phyloP scores from a whole-genome alignment of 371 early-diverging fungal species.

The Mucor circinelloides region DNA sequence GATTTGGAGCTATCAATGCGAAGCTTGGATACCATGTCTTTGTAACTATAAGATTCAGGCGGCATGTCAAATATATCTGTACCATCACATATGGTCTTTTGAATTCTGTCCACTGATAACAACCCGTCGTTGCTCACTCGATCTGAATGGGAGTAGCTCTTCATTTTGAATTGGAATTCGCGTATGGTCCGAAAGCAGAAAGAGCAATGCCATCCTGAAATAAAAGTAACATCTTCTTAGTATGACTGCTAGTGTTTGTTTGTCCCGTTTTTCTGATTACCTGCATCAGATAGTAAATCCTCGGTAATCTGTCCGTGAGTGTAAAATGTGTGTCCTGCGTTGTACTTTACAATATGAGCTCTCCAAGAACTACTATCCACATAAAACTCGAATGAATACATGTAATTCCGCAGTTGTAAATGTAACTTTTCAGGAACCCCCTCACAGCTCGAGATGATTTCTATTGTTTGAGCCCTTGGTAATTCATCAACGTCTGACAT shows the following conservation, averaged over 20 bases:
- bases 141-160: conserved; percentile 43
- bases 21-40: conserved; percentile 47
- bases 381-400: conserved; percentile 61
- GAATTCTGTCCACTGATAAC: conserved; percentile 16
- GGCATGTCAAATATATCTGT: conserved; percentile 53
- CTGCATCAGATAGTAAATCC: conserved; percentile 53
- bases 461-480: conserved; percentile 21
- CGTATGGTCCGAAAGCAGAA: conserved; percentile 45
- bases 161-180: conserved; percentile 54
- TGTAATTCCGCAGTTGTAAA: conserved; percentile 50
- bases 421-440: conserved; percentile 51
- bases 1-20: conserved; percentile 31
- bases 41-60: conserved; percentile 54
- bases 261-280: conserved; percentile 30
- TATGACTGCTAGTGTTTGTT: not conserved
- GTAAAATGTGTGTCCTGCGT: conserved; percentile 30
- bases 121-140: conserved; percentile 19
- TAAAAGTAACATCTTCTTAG: not conserved
- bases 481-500: conserved; percentile 42
- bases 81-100: conserved; percentile 29
- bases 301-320: conserved; percentile 39
- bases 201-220: conserved; percentile 31
- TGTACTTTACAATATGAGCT: conserved; percentile 41
- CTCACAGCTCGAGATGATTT: conserved; percentile 33
- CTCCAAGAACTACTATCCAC: conserved; percentile 50